phyloP scores from a whole-genome alignment of 208 protist genomes.

The Vickermania ingenoplastis region DNA sequence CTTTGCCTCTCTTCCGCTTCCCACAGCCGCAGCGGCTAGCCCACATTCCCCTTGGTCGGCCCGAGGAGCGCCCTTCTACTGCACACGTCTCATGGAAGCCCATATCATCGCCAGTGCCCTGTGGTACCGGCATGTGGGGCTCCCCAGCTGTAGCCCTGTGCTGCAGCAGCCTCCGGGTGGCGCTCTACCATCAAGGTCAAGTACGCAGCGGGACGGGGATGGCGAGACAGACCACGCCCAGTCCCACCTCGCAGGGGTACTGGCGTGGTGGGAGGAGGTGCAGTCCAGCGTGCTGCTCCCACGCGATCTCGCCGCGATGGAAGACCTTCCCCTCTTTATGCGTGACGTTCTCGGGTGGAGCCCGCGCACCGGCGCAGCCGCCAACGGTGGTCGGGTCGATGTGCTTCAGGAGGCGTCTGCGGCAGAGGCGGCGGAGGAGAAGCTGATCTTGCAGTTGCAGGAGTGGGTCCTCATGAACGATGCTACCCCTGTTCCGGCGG shows the following conservation, averaged over 20 bases:
- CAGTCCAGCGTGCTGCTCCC: neutral
- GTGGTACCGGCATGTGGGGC: neutral
- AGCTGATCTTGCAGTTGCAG: conserved; percentile 18
- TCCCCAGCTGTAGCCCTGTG: neutral
- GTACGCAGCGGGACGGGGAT: too few species aligned
- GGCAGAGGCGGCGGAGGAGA: too few species aligned
- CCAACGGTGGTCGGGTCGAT: neutral
- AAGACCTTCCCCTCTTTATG: conserved; percentile 8
- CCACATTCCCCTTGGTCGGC: too few species aligned
- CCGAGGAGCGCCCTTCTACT: too few species aligned
- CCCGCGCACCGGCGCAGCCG: neutral
- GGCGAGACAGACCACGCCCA: too few species aligned
- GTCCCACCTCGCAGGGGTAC: neutral
- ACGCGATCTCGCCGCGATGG: conserved; percentile 6
- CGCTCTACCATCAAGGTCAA: too few species aligned
- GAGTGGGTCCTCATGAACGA: conserved; percentile 26
- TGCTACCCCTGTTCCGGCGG: conserved; percentile 3
- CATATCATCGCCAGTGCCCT: neutral
- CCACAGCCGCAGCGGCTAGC: too few species aligned
- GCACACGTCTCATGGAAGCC: neutral
- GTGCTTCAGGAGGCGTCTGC: conserved; percentile 7
- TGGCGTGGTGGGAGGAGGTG: neutral
- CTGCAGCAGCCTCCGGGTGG: neutral
- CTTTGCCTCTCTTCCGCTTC: too few species aligned
- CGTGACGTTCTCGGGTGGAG: neutral